phyloP scores from a whole-genome alignment of 73 alveolate genomes.

The Tetrahymena thermophila region DNA sequence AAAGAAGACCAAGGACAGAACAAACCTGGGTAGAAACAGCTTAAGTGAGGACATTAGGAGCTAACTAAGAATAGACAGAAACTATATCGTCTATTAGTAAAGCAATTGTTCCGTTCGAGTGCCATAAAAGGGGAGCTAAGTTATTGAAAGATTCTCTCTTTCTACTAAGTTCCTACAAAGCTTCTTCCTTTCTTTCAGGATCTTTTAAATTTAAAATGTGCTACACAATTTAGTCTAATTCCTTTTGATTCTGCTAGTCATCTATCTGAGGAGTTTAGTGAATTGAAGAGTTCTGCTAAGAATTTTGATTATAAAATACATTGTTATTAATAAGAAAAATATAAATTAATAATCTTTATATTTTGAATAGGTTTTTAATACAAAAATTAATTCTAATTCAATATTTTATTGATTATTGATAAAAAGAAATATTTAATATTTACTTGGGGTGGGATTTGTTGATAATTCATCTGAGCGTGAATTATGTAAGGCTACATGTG shows the following conservation, averaged over 20 bases:
- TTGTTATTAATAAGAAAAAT: not conserved
- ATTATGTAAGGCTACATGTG: not conserved
- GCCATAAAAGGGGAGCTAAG: slow-evolving; percentile 94
- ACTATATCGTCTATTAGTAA: slow-evolving; percentile 96
- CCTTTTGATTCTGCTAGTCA: not conserved
- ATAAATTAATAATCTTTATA: no score
- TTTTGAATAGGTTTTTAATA: not conserved
- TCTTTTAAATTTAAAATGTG: slow-evolving; percentile 54
- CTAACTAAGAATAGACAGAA: slow-evolving; percentile 84
- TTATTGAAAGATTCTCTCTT: slow-evolving; percentile 84
- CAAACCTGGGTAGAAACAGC: slow-evolving; percentile 90
- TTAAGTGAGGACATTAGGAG: slow-evolving; percentile 88
- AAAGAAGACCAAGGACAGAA: slow-evolving; percentile 86
- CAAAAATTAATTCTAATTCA: not conserved
- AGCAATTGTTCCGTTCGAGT: slow-evolving; percentile 94
- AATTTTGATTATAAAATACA: no score
- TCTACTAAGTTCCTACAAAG: slow-evolving; percentile 84
- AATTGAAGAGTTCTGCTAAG: not conserved
- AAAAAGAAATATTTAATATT: not conserved
- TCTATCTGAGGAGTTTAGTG: not conserved
- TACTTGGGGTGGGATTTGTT: not conserved
- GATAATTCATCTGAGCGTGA: not conserved
- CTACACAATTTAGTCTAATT: slow-evolving; percentile 17
- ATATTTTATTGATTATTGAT: not conserved
- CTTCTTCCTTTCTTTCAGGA: slow-evolving; percentile 83